Percentiles rank a stretch among this genome's conserved stretches.
These are phyloP conservation scores for Nitzschia sp. DNA, from an alignment of 108 stramenopile species.

Conservation along the genomic window DNA sequence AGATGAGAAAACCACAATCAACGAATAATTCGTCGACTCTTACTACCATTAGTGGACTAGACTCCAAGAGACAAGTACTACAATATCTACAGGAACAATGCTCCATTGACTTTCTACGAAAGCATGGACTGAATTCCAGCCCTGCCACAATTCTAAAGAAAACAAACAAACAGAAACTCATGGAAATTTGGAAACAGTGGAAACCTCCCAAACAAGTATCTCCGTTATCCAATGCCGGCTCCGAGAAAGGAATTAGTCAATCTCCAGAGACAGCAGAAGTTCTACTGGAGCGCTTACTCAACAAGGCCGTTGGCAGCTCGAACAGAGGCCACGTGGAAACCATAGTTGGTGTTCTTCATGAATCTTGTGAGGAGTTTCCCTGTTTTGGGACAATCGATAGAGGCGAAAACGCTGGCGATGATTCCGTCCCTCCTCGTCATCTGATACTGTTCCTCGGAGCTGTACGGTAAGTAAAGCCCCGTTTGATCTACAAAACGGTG, in stretches of 20 bases:
- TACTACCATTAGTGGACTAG: constrained; percentile 13
- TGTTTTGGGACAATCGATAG: constrained; percentile 38
- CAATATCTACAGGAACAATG: constrained; percentile 58
- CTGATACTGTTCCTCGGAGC: constrained; percentile 62
- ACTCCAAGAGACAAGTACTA: constrained; percentile 59
- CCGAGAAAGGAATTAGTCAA: neutral
- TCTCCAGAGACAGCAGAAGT: neutral
- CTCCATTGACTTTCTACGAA: constrained; percentile 64
- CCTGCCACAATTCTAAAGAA: constrained; percentile 59
- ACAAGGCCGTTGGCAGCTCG: neutral
- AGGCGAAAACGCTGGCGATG: too few species aligned
- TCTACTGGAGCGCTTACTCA: neutral
- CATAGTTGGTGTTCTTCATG: constrained; percentile 68
- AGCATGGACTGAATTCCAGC: constrained; percentile 53
- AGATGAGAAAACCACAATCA: neutral
- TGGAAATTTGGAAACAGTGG: constrained; percentile 50
- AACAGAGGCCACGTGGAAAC: neutral
- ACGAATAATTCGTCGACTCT: neutral
- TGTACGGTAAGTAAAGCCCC: constrained; percentile 28
- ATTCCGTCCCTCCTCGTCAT: too few species aligned
- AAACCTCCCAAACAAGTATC: neutral
- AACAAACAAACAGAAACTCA: constrained; percentile 52
- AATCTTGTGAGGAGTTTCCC: constrained; percentile 70
- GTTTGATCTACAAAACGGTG: too few species aligned
- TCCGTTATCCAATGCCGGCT: too few species aligned